Percentiles rank a stretch among this genome's conserved stretches.
Evolutionary conservation across 768 basidiomycete species (phyloP).

Genomic region (Phanerochaete carnosa): DNA sequence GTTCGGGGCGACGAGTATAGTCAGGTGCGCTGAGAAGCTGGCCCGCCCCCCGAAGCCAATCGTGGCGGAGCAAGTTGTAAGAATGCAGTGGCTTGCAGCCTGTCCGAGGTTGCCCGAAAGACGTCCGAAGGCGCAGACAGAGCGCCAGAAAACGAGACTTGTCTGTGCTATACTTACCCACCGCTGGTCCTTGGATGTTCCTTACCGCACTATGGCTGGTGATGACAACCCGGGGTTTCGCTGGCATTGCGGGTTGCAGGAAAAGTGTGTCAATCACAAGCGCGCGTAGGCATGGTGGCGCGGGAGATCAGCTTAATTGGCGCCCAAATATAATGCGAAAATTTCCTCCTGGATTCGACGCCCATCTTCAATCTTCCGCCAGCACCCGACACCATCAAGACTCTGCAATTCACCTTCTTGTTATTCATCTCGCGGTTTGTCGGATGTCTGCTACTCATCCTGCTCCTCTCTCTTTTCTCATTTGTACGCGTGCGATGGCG

Average conservation of each 20-base stretch:
- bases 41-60: neutral
- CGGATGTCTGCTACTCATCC: neutral
- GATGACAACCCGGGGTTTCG: too few relatives aligned
- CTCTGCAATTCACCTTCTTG: neutral
- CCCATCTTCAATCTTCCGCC: neutral
- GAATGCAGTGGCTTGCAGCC: too few relatives aligned
- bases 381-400: neutral
- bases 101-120: too few relatives aligned
- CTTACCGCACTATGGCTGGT: too few relatives aligned
- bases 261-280: neutral
- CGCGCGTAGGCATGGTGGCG: constrained; percentile 1
- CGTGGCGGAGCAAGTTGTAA: too few relatives aligned
- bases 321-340: neutral
- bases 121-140: too few relatives aligned
- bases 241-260: too few relatives aligned
- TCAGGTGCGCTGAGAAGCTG: neutral
- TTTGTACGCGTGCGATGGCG: too few relatives aligned
- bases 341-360: neutral
- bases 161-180: too few relatives aligned
- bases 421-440: neutral
- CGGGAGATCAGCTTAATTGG: neutral
- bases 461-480: constrained; percentile 13
- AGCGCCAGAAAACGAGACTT: too few relatives aligned
- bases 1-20: neutral
- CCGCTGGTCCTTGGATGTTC: too few relatives aligned